Percentiles rank a stretch among this genome's conserved stretches.
These are phyloP conservation scores for Mediolabrus comicus DNA, from an alignment of 108 stramenopile species.

Conservation along the genomic window DNA sequence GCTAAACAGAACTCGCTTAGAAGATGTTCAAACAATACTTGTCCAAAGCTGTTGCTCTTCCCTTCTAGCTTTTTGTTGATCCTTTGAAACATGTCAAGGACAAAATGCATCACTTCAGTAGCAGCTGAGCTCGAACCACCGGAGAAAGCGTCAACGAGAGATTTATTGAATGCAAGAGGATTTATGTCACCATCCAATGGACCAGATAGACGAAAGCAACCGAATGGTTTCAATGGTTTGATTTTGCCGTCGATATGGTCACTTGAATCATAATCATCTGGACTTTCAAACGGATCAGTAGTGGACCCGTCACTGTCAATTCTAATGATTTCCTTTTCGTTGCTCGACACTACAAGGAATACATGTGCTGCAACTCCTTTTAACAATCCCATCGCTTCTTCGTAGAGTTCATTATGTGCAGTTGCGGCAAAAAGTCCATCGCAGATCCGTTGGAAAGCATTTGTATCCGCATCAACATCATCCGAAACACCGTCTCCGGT, in stretches of 20 bases:
- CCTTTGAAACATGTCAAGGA: slow-evolving; percentile 26
- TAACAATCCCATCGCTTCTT: slow-evolving; percentile 38
- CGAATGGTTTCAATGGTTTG: slow-evolving; percentile 63
- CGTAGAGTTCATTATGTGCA: slow-evolving; percentile 21
- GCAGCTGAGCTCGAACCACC: slow-evolving; percentile 25
- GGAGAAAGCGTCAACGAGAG: slow-evolving; percentile 56
- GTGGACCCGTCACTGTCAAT: slow-evolving; percentile 69
- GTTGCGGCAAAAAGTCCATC: slow-evolving; percentile 45
- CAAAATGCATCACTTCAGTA: slow-evolving; percentile 28
- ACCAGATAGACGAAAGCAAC: slow-evolving; percentile 61
- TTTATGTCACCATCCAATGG: slow-evolving; percentile 35
- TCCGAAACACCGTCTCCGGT: not conserved
- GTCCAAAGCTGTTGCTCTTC: not conserved
- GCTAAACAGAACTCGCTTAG: slow-evolving; percentile 51
- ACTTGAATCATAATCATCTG: slow-evolving; percentile 24
- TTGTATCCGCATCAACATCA: not conserved
- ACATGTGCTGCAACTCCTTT: slow-evolving; percentile 59
- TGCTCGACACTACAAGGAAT: slow-evolving; percentile 44
- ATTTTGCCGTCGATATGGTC: slow-evolving; percentile 36
- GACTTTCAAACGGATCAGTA: slow-evolving; percentile 12
- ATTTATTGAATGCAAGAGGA: slow-evolving; percentile 55
- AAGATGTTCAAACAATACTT: slow-evolving; percentile 52
- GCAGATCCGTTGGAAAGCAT: slow-evolving; percentile 48
- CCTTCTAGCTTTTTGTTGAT: not conserved
- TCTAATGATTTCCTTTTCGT: slow-evolving; percentile 39